These are phyloP conservation scores for Tylopilus vinaceipallidus DNA, from an alignment of 768 basidiomycete genomes.

Conservation along the genomic window DNA sequence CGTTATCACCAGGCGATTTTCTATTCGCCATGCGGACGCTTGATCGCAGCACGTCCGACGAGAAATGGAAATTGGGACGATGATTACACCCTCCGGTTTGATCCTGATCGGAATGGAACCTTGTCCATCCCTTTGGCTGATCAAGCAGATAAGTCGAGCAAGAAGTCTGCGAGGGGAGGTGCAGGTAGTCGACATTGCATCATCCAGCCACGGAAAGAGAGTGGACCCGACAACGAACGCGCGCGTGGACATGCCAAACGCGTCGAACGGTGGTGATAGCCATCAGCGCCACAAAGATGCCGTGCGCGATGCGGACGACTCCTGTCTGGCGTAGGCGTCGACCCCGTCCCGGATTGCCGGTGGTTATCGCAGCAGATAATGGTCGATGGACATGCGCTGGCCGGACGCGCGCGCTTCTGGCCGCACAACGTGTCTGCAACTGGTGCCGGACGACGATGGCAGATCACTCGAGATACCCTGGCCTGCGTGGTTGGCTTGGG, in stretches of 20 bases:
- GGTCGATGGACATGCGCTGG: too few relatives aligned
- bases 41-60: neutral
- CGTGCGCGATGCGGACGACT: too few relatives aligned
- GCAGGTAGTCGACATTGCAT: neutral
- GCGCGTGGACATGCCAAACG: neutral
- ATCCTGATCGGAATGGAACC: neutral
- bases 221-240: neutral
- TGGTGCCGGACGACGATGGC: too few relatives aligned
- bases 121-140: too few relatives aligned
- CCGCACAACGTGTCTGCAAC: too few relatives aligned
- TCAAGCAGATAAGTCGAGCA: neutral
- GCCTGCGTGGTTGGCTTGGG: too few relatives aligned
- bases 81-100: neutral
- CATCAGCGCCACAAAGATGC: neutral
- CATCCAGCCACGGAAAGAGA: neutral
- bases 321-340: too few relatives aligned
- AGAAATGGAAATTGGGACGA: neutral
- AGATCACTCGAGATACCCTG: conserved; percentile 1
- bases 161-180: neutral
- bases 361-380: conserved; percentile 3
- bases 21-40: too few relatives aligned
- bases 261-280: neutral
- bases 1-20: too few relatives aligned
- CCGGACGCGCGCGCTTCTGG: too few relatives aligned
- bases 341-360: neutral